phyloP scores from a whole-genome alignment of 2,329 filamentous ascomycete genomes.

The Fusarium solani-melongenae region DNA sequence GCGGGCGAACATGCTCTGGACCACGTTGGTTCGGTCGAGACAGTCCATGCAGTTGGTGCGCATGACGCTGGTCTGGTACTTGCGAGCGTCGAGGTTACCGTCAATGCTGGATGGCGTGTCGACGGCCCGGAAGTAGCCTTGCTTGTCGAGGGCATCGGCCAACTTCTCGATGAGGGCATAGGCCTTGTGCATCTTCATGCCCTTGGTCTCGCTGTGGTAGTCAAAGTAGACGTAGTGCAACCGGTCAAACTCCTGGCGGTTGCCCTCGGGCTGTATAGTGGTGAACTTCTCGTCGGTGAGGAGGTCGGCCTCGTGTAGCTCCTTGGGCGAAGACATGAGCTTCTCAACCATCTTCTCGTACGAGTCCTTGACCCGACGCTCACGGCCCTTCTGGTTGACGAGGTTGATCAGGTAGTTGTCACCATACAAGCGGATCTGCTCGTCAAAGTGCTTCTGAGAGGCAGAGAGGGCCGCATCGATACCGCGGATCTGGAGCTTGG shows the following conservation, averaged over 20 bases:
- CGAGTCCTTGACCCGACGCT: constrained; percentile 88
- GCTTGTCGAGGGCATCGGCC: constrained; percentile 77
- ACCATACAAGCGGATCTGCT: constrained; percentile 93
- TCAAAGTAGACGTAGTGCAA: constrained; percentile 99
- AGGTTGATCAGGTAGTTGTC: constrained; percentile 98
- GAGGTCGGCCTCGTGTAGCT: constrained; percentile 73
- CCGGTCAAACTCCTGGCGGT: constrained; percentile 76
- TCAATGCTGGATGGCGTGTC: constrained; percentile 80
- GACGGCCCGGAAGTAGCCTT: constrained; percentile 92
- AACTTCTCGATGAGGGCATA: constrained; percentile 87
- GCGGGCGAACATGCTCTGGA: constrained; percentile 95
- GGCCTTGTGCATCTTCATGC: constrained; percentile 91
- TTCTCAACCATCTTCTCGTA: constrained; percentile 91
- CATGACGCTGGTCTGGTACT: constrained; percentile 87
- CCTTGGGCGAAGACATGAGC: constrained; percentile 75
- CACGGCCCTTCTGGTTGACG: constrained; percentile 95
- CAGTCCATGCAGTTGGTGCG: constrained; percentile 99
- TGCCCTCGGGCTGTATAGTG: constrained; percentile 73
- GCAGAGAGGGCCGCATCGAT: constrained; percentile 84
- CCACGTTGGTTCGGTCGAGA: constrained; percentile 95
- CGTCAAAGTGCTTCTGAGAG: constrained; percentile 87
- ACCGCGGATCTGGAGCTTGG: constrained; percentile 87
- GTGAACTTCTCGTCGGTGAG: constrained; percentile 84
- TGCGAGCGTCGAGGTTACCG: constrained; percentile 82
- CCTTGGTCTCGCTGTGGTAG: constrained; percentile 98